phyloP scores from a whole-genome alignment of 495 filamentous ascomycete species.

The Lasiosphaeria ovina region DNA sequence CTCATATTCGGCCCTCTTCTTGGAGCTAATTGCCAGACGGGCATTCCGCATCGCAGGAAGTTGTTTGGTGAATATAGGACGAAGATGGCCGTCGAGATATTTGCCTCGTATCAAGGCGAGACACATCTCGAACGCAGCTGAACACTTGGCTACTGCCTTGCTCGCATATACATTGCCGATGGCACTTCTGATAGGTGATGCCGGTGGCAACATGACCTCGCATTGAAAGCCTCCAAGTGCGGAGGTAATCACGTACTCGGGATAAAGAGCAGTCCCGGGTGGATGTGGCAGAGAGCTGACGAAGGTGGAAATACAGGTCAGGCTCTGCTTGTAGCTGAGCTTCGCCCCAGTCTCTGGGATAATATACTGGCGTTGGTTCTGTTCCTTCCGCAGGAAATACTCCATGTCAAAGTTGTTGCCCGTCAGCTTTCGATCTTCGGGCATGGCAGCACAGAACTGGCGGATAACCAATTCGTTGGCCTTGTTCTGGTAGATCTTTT shows the following conservation, averaged over 20 bases:
- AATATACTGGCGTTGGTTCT: constrained; percentile 55
- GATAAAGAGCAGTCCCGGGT: constrained; percentile 50
- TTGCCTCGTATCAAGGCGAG: constrained; percentile 62
- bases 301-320: constrained; percentile 59
- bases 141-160: constrained; percentile 81
- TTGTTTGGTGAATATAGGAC: constrained; percentile 69
- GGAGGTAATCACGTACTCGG: constrained; percentile 61
- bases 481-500: constrained; percentile 56
- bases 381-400: constrained; percentile 53
- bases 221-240: constrained; percentile 65
- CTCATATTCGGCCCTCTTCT: constrained; percentile 67
- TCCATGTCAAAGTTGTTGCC: constrained; percentile 60
- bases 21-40: constrained; percentile 74
- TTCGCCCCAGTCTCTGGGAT: constrained; percentile 72
- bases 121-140: constrained; percentile 87
- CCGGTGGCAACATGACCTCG: constrained; percentile 78
- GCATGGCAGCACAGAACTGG: constrained; percentile 70
- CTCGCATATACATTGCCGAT: constrained; percentile 58
- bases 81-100: constrained; percentile 69
- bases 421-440: constrained; percentile 68
- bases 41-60: constrained; percentile 88
- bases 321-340: constrained; percentile 72
- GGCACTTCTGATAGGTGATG: constrained; percentile 66
- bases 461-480: constrained; percentile 58
- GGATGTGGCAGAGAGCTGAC: constrained; percentile 59